Conservation (phyloP, 176 grass and related monocot genomes). For the Oryza meyeriana region DNA sequence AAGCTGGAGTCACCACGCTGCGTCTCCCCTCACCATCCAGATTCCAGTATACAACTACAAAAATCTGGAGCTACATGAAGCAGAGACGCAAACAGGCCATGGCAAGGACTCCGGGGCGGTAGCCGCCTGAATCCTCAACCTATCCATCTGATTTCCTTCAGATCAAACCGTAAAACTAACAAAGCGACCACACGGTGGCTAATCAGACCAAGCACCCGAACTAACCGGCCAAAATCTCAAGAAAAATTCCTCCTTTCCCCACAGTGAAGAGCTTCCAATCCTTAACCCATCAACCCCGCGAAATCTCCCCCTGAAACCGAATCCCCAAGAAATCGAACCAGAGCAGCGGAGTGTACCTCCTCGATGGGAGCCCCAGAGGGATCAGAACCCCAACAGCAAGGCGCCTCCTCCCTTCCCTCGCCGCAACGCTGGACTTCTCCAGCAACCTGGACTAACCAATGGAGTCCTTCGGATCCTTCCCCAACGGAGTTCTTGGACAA, state of each 20-base stretch:
- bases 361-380: slow-evolving; percentile 15
- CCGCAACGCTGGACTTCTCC: background rate
- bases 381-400: background rate
- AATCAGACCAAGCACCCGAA: slow-evolving; percentile 11
- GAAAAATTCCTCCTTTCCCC: background rate
- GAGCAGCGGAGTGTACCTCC: slow-evolving; percentile 39
- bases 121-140: background rate
- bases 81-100: background rate
- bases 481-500: background rate
- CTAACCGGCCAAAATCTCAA: background rate
- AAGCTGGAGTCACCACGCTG: background rate
- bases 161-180: slow-evolving; percentile 28
- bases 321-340: background rate
- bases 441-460: slow-evolving; percentile 1
- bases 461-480: background rate
- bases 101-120: background rate
- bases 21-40: background rate
- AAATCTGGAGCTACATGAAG: background rate
- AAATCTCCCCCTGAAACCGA: background rate
- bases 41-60: background rate
- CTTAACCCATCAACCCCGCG: background rate
- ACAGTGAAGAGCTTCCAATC: background rate
- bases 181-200: background rate
- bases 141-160: background rate
- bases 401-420: background rate